Conservation (phyloP, 1,284 basidiomycete genomes). For the Irpex sp. region DNA sequence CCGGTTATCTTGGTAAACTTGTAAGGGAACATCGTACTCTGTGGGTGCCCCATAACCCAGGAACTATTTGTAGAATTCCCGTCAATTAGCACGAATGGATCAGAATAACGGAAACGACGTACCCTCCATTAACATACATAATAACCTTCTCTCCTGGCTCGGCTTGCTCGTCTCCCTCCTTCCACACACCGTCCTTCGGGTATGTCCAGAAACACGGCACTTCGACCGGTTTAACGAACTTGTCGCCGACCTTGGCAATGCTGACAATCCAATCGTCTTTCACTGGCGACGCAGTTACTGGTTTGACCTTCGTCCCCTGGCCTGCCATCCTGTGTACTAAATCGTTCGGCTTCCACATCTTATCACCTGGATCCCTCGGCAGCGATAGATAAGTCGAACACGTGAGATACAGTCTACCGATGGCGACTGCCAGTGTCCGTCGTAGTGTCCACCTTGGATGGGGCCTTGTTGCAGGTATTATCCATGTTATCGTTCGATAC, state of each 20-base stretch:
- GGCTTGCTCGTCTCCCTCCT: conserved; percentile 3
- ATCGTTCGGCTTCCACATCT: conserved; percentile 6
- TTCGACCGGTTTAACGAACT: not conserved
- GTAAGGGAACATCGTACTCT: conserved; percentile 13
- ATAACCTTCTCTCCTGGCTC: conserved; percentile 5
- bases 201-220: conserved; percentile 13
- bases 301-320: conserved; percentile 7
- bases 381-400: conserved; percentile 10
- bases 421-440: conserved; percentile 7
- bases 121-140: conserved; percentile 12
- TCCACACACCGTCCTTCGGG: not conserved
- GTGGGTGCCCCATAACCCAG: conserved; percentile 15
- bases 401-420: conserved; percentile 7
- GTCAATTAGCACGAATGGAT: not conserved
- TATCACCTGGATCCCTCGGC: conserved; percentile 3
- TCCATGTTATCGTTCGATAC: conserved; percentile 1
- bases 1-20: conserved; percentile 8
- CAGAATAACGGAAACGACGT: not conserved
- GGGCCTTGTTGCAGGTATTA: conserved; percentile 2
- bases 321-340: not conserved
- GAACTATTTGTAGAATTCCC: not conserved
- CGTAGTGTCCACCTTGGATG: conserved; percentile 10
- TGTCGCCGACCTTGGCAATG: conserved; percentile 1
- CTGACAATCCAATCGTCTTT: conserved; percentile 7
- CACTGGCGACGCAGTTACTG: conserved; percentile 4